phyloP scores from a whole-genome alignment of 306 rosid species.

The Adenanthera pavonina region DNA sequence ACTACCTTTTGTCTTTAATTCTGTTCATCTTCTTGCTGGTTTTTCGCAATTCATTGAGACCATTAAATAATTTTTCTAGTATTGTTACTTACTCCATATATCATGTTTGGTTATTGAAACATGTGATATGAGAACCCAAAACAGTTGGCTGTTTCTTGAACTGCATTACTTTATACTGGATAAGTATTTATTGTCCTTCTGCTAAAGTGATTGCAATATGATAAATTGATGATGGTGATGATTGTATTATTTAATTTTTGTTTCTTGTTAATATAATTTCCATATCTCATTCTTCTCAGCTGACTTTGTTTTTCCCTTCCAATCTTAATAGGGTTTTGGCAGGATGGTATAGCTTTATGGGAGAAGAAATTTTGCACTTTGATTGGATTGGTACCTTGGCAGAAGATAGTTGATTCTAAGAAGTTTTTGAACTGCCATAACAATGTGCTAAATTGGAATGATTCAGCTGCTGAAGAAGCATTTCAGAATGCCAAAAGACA shows the following conservation, averaged over 20 bases:
- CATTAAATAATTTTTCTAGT: background rate
- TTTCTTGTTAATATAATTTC: background rate
- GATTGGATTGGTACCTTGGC: conserved; percentile 76
- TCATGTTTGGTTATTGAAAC: conserved; percentile 4
- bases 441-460: conserved; percentile 69
- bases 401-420: conserved; percentile 74
- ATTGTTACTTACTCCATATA: conserved; percentile 12
- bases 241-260: conserved; percentile 22
- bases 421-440: conserved; percentile 48
- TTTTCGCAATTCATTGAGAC: background rate
- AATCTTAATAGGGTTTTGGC: conserved; percentile 50
- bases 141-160: conserved; percentile 11
- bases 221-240: background rate
- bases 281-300: background rate
- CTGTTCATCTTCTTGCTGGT: conserved; percentile 5
- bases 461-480: conserved; percentile 77
- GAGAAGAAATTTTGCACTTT: conserved; percentile 76
- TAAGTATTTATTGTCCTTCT: background rate
- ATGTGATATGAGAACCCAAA: background rate
- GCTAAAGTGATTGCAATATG: conserved; percentile 6
- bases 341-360: conserved; percentile 87
- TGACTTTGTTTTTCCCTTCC: conserved; percentile 2
- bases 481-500: conserved; percentile 71
- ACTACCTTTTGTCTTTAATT: conserved; percentile 17
- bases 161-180: conserved; percentile 14